A percentile compares a stretch with the other conserved stretches of the same genome.
phyloP scores from a whole-genome alignment of 129 eudicot genomes.

The Lactuca saligna region DNA sequence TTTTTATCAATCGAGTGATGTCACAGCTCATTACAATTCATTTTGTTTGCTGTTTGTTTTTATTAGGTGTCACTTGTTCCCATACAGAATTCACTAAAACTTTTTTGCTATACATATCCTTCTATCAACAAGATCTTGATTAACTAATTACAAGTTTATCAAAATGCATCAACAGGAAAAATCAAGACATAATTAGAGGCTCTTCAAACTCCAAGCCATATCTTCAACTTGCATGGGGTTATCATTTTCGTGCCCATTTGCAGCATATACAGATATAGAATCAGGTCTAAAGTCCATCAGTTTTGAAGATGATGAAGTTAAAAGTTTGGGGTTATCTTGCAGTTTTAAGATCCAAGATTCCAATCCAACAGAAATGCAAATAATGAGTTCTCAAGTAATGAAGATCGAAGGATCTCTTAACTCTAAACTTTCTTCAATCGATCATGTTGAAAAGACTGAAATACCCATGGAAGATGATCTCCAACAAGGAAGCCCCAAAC shows the following conservation, averaged over 20 bases:
- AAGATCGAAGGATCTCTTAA: slow-evolving; percentile 54
- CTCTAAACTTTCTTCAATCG: slow-evolving; percentile 33
- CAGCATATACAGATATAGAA: slow-evolving; percentile 52
- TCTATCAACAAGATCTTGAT: slow-evolving; percentile 18
- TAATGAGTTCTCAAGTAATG: slow-evolving; percentile 42
- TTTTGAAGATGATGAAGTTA: slow-evolving; percentile 42
- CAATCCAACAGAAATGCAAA: slow-evolving; percentile 43
- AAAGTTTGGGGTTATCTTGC: slow-evolving; percentile 45
- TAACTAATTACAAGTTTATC: slow-evolving; percentile 19
- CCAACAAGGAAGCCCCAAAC: slow-evolving; percentile 59
- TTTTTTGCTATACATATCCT: not conserved
- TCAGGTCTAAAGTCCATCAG: slow-evolving; percentile 51
- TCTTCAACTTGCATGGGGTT: slow-evolving; percentile 73
- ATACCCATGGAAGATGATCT: slow-evolving; percentile 23
- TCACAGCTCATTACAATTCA: slow-evolving; percentile 41
- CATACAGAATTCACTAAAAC: slow-evolving; percentile 5
- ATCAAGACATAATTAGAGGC: slow-evolving; percentile 20
- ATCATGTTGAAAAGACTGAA: slow-evolving; percentile 32
- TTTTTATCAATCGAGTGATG: slow-evolving; percentile 21
- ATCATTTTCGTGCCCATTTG: slow-evolving; percentile 76
- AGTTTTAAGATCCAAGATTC: slow-evolving; percentile 55
- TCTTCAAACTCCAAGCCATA: slow-evolving; percentile 9
- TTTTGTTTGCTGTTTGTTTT: slow-evolving; percentile 28
- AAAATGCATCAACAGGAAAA: slow-evolving; percentile 37
- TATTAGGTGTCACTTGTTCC: slow-evolving; percentile 34